A percentile compares a stretch with the other conserved stretches of the same genome.
Conservation (phyloP, 192 early-diverging fungal species). For the Umbelopsis vinacea region DNA sequence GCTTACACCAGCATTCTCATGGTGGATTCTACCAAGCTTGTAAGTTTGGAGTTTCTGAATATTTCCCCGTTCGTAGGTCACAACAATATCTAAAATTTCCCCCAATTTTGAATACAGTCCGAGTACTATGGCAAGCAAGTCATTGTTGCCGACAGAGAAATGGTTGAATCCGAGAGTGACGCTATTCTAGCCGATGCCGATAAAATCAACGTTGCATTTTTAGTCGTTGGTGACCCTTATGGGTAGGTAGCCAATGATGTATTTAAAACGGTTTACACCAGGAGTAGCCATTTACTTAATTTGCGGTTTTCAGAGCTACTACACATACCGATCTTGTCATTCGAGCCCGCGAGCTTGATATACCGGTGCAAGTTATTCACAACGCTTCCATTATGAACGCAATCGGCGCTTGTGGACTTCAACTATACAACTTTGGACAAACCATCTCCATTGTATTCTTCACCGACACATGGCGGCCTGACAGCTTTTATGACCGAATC, state of each 20-base stretch:
- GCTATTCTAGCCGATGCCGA: conserved; percentile 88
- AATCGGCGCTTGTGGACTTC: conserved; percentile 91
- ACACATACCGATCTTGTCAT: conserved; percentile 97
- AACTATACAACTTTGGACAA: conserved; percentile 98
- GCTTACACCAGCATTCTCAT: conserved; percentile 95
- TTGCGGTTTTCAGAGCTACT: conserved; percentile 71
- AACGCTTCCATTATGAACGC: conserved; percentile 99
- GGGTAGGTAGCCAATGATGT: conserved; percentile 51
- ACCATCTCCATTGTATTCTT: conserved; percentile 99
- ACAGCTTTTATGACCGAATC: conserved; percentile 95
- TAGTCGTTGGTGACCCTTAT: conserved; percentile 98
- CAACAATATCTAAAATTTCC: background rate
- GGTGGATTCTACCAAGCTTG: conserved; percentile 79
- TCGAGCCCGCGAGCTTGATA: conserved; percentile 84
- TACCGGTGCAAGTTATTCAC: conserved; percentile 91
- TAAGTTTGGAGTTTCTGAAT: conserved; percentile 31
- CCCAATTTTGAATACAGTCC: conserved; percentile 58
- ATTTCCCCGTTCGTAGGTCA: background rate
- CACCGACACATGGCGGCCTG: conserved; percentile 94
- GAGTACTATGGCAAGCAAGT: conserved; percentile 87
- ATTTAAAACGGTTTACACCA: background rate
- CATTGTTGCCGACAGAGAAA: conserved; percentile 93
- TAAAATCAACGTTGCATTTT: conserved; percentile 87
- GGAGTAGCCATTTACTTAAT: background rate
- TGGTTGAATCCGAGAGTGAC: conserved; percentile 93